Evolutionary conservation across 2,329 filamentous ascomycete species (phyloP).

Genomic region (Fusarium robinianum): DNA sequence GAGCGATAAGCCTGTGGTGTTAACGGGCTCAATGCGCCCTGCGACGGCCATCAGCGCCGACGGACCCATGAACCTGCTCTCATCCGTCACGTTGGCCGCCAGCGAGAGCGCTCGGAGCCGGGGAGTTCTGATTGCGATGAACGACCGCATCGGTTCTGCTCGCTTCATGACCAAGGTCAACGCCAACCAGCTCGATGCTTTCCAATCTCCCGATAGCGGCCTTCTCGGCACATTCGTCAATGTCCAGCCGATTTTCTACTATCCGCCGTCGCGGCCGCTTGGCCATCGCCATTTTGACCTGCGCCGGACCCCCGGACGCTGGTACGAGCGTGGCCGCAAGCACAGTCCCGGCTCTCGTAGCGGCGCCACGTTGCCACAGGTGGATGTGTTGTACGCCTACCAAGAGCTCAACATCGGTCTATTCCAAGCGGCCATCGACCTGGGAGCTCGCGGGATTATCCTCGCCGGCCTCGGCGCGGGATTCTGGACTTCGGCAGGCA

Average conservation of each 20-base stretch:
- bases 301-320: slow-evolving; percentile 12
- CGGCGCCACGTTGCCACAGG: slow-evolving; percentile 51
- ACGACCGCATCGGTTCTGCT: slow-evolving; percentile 62
- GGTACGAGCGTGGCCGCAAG: slow-evolving; percentile 3
- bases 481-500: slow-evolving; percentile 49
- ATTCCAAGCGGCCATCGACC: slow-evolving; percentile 52
- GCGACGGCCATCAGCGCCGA: slow-evolving; percentile 66
- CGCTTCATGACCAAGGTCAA: slow-evolving; percentile 66
- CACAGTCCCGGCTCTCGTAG: background rate
- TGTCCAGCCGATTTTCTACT: slow-evolving; percentile 64
- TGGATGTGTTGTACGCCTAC: slow-evolving; percentile 61
- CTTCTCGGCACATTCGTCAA: slow-evolving; percentile 63
- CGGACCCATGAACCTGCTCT: slow-evolving; percentile 64
- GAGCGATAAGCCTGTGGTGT: slow-evolving; percentile 61
- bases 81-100: slow-evolving; percentile 61
- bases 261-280: slow-evolving; percentile 53
- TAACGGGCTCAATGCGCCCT: slow-evolving; percentile 67
- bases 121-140: slow-evolving; percentile 64
- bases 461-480: slow-evolving; percentile 61
- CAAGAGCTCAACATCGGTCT: slow-evolving; percentile 55
- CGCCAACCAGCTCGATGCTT: slow-evolving; percentile 66
- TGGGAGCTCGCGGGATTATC: slow-evolving; percentile 58
- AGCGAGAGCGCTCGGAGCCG: slow-evolving; percentile 51
- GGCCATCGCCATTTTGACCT: slow-evolving; percentile 52
- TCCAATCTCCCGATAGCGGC: slow-evolving; percentile 61